phyloP scores from a whole-genome alignment of 345 rosid species.

The Hibiscus mutabilis region DNA sequence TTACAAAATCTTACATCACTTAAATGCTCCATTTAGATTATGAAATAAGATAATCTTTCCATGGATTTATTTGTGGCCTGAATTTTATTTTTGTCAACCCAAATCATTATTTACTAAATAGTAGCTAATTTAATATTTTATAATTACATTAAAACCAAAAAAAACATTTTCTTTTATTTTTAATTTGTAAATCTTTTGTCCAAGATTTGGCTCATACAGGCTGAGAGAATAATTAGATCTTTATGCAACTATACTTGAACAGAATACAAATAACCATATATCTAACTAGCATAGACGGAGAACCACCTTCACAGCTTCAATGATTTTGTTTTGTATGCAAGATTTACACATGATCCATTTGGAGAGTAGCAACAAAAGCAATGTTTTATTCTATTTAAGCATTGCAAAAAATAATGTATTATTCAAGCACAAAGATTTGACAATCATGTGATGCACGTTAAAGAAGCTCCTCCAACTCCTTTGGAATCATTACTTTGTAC shows the following conservation, averaged over 20 bases:
- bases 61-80: too few species aligned
- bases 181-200: too few species aligned
- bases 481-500: constrained; percentile 12
- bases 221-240: not conserved
- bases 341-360: not conserved
- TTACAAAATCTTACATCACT: not conserved
- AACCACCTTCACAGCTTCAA: not conserved
- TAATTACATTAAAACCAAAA: too few species aligned
- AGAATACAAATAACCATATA: too few species aligned
- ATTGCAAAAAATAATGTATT: constrained; percentile 4
- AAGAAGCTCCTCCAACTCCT: constrained; percentile 16
- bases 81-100: too few species aligned
- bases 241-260: not conserved
- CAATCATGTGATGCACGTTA: not conserved
- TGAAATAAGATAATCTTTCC: too few species aligned
- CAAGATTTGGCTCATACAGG: not conserved
- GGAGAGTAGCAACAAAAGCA: not conserved
- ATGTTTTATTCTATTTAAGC: not conserved
- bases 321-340: not conserved
- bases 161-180: too few species aligned
- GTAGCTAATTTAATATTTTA: too few species aligned
- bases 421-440: not conserved
- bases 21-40: too few species aligned
- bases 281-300: not conserved
- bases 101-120: too few species aligned